A percentile compares a stretch with the other conserved stretches of the same genome.
Conservation (phyloP, 2,329 filamentous ascomycete genomes). For the Phialophora macrospora region DNA sequence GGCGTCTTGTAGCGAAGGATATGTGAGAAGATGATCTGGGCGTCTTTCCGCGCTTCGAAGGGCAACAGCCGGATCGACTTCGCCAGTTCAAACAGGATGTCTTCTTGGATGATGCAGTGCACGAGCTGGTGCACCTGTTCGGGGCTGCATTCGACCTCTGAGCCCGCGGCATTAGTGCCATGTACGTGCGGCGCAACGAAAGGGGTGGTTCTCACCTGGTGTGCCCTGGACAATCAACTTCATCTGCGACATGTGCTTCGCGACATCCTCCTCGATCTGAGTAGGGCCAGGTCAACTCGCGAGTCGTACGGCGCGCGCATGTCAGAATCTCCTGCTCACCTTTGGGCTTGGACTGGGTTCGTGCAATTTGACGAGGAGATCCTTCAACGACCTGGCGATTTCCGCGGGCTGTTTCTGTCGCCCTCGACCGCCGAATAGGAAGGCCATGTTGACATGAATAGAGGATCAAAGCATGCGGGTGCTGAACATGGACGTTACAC, state of each 20-base stretch:
- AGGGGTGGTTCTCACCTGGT: slow-evolving; percentile 66
- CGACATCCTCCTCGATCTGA: slow-evolving; percentile 44
- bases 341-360: slow-evolving; percentile 62
- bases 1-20: slow-evolving; percentile 86
- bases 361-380: slow-evolving; percentile 65
- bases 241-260: slow-evolving; percentile 85
- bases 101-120: slow-evolving; percentile 82
- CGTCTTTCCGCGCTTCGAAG: slow-evolving; percentile 95
- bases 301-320: neutral
- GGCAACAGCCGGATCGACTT: slow-evolving; percentile 81
- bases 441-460: slow-evolving; percentile 62
- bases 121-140: slow-evolving; percentile 89
- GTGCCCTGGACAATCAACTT: slow-evolving; percentile 92
- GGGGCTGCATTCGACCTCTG: slow-evolving; percentile 83
- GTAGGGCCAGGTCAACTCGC: slow-evolving; percentile 7
- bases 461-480: slow-evolving; percentile 9
- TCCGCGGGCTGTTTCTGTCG: slow-evolving; percentile 66
- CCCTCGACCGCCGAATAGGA: slow-evolving; percentile 66
- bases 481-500: neutral
- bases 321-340: slow-evolving; percentile 47
- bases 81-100: slow-evolving; percentile 83
- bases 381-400: slow-evolving; percentile 66
- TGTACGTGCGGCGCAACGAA: slow-evolving; percentile 6
- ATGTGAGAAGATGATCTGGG: slow-evolving; percentile 93
- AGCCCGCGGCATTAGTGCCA: slow-evolving; percentile 12